Base-by-base conservation (phyloP, 495 filamentous ascomycete genomes). In the Penicillium lividum region DNA sequence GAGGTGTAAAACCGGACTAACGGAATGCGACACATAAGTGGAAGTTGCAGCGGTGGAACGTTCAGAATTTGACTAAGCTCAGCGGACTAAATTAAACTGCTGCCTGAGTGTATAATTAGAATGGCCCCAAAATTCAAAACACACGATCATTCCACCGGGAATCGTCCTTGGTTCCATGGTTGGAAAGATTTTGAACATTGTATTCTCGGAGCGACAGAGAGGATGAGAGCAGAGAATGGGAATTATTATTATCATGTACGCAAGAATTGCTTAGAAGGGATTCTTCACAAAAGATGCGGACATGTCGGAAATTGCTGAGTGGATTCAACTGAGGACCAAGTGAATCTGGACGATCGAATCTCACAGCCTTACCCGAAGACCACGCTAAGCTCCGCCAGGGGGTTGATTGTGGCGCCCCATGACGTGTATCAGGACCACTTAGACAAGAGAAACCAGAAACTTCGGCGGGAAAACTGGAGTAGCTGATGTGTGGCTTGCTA, bases 341-440 rank as follows among this genome's bases (percentile, higher is more conserved):
- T 11, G 18, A 46, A 46, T 49, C 46, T 49, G 31, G 46, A 49
- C 22, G 46, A 15, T 30, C 15, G 9, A 33, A 46, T 49, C 28
- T 29, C 28, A 31, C 46, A 49, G 46, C 46, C 46, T 28, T 49
- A 49, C 46, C 46, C 46, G 46, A 49, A 31, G 27, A 11, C 15
- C 15, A n/a, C 46, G 46, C 46, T 49, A 49, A 49, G 25, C 46
- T 25, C 43, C 15, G 27, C 27, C 46, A 49, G 31, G 46, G 46
- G 28, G 33, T 49, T 49, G 16, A 16, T 7, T 29, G 28, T 29
- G 46, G 28, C 46, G 28, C 46, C 46, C 18, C 46, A 49, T 49
- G 46, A 49, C 46, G 46, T 49, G 46, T 49, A 28, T 29, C 11
- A 30, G 46, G 31, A 49, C 46, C 46, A 46, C 43, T 27, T 10